phyloP scores from a whole-genome alignment of 306 rosid genomes.

The Cucurbita argyrosperma region DNA sequence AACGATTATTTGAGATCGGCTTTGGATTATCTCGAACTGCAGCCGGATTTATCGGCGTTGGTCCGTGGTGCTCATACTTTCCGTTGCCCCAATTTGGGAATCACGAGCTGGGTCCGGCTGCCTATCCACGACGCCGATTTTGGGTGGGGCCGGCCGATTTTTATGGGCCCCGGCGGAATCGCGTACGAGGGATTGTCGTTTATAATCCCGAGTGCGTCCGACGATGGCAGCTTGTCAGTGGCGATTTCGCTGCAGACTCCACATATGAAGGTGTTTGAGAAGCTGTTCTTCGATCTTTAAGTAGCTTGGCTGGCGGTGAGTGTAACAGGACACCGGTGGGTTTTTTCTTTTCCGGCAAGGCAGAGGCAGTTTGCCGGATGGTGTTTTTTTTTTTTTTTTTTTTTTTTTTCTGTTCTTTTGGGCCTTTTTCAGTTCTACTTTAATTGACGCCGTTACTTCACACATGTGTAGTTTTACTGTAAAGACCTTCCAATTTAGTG shows the following conservation, averaged over 20 bases:
- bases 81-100: conserved; percentile 83
- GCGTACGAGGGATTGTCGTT: conserved; percentile 68
- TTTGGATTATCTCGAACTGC: conserved; percentile 67
- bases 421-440: background rate
- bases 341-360: background rate
- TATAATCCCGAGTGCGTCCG: conserved; percentile 46
- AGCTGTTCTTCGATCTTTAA: conserved; percentile 30
- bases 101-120: conserved; percentile 84
- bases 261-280: conserved; percentile 51
- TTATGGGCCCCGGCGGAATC: conserved; percentile 96
- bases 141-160: conserved; percentile 93
- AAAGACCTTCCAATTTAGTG: background rate
- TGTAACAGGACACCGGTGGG: background rate
- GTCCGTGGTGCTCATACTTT: conserved; percentile 77
- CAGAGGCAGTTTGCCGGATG: background rate
- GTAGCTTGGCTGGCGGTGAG: background rate
- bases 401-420: background rate
- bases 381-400: background rate
- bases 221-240: conserved; percentile 58
- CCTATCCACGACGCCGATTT: conserved; percentile 90
- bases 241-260: conserved; percentile 44
- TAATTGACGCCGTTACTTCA: background rate
- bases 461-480: background rate
- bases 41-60: conserved; percentile 67
- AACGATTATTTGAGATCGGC: conserved; percentile 65